Conservation (phyloP, 768 basidiomycete species). For the Porphyrellus cyaneotinctus region DNA sequence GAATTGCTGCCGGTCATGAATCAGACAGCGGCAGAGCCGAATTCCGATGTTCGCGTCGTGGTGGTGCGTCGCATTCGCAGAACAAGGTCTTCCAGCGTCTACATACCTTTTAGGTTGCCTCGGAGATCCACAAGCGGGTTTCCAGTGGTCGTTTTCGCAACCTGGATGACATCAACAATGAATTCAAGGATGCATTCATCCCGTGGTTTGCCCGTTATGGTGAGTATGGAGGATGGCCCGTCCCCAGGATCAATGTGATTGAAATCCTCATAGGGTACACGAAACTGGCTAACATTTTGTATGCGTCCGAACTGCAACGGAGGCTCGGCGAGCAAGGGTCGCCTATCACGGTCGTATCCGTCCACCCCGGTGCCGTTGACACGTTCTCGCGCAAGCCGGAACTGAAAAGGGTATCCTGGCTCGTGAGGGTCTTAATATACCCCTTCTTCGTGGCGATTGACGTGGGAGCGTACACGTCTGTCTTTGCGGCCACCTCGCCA, state of each 20-base stretch:
- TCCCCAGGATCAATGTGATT: neutral
- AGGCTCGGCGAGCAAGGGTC: conserved; percentile 32
- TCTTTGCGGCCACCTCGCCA: conserved; percentile 30
- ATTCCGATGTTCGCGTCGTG: conserved; percentile 58
- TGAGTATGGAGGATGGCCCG: conserved; percentile 15
- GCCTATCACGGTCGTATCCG: conserved; percentile 25
- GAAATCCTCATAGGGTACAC: conserved; percentile 35
- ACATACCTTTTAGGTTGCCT: conserved; percentile 30
- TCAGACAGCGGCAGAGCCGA: conserved; percentile 43
- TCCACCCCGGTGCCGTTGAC: conserved; percentile 31
- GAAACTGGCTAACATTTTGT: conserved; percentile 52
- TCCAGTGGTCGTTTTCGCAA: conserved; percentile 26
- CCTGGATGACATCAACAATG: conserved; percentile 35
- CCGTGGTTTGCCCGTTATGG: conserved; percentile 32
- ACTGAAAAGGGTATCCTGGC: conserved; percentile 14
- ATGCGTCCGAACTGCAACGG: conserved; percentile 46
- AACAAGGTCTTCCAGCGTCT: neutral
- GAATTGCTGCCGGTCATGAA: conserved; percentile 50
- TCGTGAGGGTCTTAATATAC: conserved; percentile 18
- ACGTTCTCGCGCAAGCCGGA: conserved; percentile 28
- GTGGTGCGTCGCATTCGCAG: conserved; percentile 37
- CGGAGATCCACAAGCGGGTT: conserved; percentile 24
- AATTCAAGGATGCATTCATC: conserved; percentile 24
- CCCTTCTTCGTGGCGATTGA: conserved; percentile 17
- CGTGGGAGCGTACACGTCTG: conserved; percentile 26